These are phyloP conservation scores for Penicillium sp. DNA, from an alignment of 2,329 filamentous ascomycete genomes.

Conservation along the genomic window DNA sequence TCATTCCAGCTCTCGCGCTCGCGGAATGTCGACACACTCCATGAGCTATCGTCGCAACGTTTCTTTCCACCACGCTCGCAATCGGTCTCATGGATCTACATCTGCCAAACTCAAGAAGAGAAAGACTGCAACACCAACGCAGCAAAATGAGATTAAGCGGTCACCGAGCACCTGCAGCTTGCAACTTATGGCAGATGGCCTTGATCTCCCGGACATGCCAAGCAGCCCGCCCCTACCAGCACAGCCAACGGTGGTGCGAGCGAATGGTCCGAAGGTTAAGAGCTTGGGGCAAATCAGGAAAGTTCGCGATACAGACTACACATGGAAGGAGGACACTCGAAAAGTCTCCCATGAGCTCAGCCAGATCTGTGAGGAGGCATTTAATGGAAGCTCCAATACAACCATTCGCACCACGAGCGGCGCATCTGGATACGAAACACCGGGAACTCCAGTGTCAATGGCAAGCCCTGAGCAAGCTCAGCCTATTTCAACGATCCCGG, in stretches of 20 bases:
- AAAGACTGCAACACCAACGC: conserved; percentile 14
- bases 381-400: conserved; percentile 65
- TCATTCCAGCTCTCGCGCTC: conserved; percentile 46
- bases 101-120: conserved; percentile 21
- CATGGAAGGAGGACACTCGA: conserved; percentile 72
- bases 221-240: conserved; percentile 42
- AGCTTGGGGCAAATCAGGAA: conserved; percentile 40
- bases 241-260: conserved; percentile 38
- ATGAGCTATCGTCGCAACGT: conserved; percentile 60
- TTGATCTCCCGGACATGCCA: conserved; percentile 24
- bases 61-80: conserved; percentile 59
- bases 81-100: conserved; percentile 32
- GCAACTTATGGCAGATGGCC: conserved; percentile 20
- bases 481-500: conserved; percentile 28
- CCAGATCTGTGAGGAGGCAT: conserved; percentile 88
- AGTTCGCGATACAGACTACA: conserved; percentile 44
- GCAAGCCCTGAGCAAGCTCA: conserved; percentile 27
- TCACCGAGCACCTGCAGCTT: conserved; percentile 28
- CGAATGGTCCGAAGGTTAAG: conserved; percentile 29
- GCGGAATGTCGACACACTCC: conserved; percentile 40
- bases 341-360: conserved; percentile 82
- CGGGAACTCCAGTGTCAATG: conserved; percentile 47
- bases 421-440: conserved; percentile 49
- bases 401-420: conserved; percentile 47
- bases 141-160: conserved; percentile 24